phyloP scores from a whole-genome alignment of 768 basidiomycete genomes.

The Cystofilobasidium capitatum region DNA sequence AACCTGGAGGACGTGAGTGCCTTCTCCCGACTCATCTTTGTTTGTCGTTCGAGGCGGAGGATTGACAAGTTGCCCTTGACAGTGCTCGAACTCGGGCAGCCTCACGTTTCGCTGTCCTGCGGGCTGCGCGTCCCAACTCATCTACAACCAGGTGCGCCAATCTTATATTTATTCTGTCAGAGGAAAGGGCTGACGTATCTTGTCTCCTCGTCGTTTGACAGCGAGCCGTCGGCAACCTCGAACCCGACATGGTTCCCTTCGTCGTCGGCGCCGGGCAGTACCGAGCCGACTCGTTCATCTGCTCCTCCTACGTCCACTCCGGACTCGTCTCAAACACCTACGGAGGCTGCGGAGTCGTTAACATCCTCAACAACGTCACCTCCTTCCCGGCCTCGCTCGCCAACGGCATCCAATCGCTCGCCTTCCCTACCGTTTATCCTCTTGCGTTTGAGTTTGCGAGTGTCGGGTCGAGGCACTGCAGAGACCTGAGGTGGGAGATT shows the following conservation, averaged over 20 bases:
- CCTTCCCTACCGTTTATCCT: conserved; percentile 67
- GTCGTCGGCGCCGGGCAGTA: conserved; percentile 77
- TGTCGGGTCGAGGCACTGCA: conserved; percentile 52
- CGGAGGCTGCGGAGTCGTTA: conserved; percentile 68
- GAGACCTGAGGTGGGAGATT: conserved; percentile 59
- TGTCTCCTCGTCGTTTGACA: conserved; percentile 48
- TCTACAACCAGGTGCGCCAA: conserved; percentile 19
- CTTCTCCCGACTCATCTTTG: background rate
- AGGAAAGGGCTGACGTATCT: no score
- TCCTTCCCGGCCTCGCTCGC: conserved; percentile 53
- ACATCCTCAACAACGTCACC: conserved; percentile 63
- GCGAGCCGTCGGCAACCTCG: conserved; percentile 58
- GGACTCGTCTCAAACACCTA: conserved; percentile 54
- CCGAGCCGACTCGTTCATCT: conserved; percentile 74
- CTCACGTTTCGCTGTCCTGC: conserved; percentile 74
- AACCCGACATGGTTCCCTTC: conserved; percentile 59
- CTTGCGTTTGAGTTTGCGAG: conserved; percentile 53
- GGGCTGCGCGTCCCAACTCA: conserved; percentile 45
- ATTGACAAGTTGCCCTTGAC: background rate
- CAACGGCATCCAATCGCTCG: conserved; percentile 59
- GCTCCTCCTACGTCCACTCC: conserved; percentile 63
- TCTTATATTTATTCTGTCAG: background rate
- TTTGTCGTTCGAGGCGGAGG: background rate
- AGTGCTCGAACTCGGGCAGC: conserved; percentile 56
- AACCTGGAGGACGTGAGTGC: conserved; percentile 35